These are phyloP conservation scores for Vitellaria paradoxa DNA, from an alignment of 179 eudicot genomes.

Conservation along the genomic window DNA sequence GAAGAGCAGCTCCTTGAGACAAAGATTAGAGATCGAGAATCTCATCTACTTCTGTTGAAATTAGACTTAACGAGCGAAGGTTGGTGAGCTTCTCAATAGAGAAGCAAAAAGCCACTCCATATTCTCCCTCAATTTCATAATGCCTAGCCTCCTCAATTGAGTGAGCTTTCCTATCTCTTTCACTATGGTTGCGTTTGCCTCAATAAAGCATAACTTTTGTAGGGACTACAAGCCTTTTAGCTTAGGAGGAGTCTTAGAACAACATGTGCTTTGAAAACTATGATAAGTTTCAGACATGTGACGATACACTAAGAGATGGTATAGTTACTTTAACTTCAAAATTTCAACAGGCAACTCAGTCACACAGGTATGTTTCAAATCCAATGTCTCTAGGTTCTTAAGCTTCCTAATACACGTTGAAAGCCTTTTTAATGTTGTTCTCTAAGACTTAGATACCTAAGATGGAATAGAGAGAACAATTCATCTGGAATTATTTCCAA, in stretches of 20 bases:
- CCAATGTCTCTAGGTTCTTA: constrained; percentile 12
- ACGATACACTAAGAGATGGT: constrained; percentile 16
- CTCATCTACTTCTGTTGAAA: too few relatives aligned
- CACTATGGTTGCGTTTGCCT: neutral
- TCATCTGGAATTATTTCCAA: too few relatives aligned
- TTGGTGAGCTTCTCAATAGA: too few relatives aligned
- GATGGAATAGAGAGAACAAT: too few relatives aligned
- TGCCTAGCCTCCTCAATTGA: too few relatives aligned
- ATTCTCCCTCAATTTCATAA: too few relatives aligned
- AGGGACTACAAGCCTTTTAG: too few relatives aligned
- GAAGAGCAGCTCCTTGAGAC: constrained; percentile 8
- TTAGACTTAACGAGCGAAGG: constrained; percentile 10
- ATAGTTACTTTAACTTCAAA: neutral
- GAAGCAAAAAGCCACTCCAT: too few relatives aligned
- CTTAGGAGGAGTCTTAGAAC: constrained; percentile 3
- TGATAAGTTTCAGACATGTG: neutral
- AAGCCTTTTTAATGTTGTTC: constrained; percentile 4
- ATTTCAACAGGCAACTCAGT: too few relatives aligned
- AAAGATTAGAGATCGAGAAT: too few relatives aligned
- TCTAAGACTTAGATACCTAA: constrained; percentile 20
- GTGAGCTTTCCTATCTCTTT: constrained; percentile 14
- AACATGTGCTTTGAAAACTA: neutral
- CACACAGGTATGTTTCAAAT: too few relatives aligned
- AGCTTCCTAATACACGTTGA: too few relatives aligned
- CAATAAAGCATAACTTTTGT: constrained; percentile 13